Percentiles rank a stretch among this genome's conserved stretches.
These are phyloP conservation scores for Elongisporangium prolatum DNA, from an alignment of 352 stramenopile species.

Conservation along the genomic window DNA sequence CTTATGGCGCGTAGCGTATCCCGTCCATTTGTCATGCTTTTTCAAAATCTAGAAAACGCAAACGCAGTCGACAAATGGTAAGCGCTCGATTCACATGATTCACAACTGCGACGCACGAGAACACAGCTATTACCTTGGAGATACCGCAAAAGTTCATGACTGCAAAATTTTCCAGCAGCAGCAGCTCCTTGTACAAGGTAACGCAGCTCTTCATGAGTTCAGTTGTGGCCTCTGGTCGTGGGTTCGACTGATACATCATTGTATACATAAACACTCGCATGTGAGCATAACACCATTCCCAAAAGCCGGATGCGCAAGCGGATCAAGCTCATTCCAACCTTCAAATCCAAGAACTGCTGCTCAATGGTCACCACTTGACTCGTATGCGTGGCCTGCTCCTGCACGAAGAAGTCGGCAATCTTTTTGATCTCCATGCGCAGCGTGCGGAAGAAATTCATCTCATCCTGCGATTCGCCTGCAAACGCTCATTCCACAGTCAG, in stretches of 20 bases:
- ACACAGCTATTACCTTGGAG: slow-evolving; percentile 70
- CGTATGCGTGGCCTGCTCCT: slow-evolving; percentile 73
- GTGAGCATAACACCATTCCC: slow-evolving; percentile 5
- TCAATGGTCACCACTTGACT: slow-evolving; percentile 63
- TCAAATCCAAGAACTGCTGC: slow-evolving; percentile 50
- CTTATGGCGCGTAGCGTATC: slow-evolving; percentile 87
- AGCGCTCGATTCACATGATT: slow-evolving; percentile 1
- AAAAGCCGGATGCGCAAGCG: background rate
- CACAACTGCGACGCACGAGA: background rate
- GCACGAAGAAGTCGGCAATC: slow-evolving; percentile 82
- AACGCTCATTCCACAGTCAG: background rate
- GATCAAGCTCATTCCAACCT: slow-evolving; percentile 26
- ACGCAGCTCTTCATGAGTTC: slow-evolving; percentile 81
- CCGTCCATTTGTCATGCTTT: slow-evolving; percentile 90
- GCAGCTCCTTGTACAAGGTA: slow-evolving; percentile 79
- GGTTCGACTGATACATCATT: slow-evolving; percentile 32
- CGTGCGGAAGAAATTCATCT: slow-evolving; percentile 87
- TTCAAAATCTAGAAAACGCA: slow-evolving; percentile 63
- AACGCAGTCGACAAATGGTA: background rate
- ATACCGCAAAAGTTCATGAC: slow-evolving; percentile 90
- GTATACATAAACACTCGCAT: slow-evolving; percentile 1
- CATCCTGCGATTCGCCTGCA: slow-evolving; percentile 72
- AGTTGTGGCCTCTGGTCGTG: slow-evolving; percentile 54
- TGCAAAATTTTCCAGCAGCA: slow-evolving; percentile 86
- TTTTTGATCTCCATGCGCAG: slow-evolving; percentile 83